Evolutionary conservation across 345 rosid species (phyloP).

Genomic region (Citrus trifoliata): DNA sequence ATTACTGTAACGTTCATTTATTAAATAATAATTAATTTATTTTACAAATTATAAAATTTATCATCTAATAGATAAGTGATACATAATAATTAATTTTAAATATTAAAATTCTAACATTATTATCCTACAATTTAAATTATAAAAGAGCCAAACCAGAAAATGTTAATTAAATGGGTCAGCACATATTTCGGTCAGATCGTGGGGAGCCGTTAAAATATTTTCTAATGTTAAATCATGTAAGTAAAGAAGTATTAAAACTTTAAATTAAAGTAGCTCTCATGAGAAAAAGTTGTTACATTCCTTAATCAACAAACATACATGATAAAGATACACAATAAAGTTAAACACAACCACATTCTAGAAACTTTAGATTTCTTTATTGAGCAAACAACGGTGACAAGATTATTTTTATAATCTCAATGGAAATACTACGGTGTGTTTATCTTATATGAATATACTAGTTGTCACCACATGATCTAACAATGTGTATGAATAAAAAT

Average conservation of each 20-base stretch:
- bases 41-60: fast-evolving
- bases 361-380: neutral
- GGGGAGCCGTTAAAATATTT: neutral
- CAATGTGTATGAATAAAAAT: no score
- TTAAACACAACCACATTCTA: neutral
- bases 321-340: neutral
- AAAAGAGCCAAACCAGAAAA: no score
- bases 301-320: neutral
- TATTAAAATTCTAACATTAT: fast-evolving
- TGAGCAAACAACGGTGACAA: no score
- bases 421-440: neutral
- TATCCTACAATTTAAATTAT: fast-evolving
- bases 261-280: neutral
- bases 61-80: no score
- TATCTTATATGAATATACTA: neutral
- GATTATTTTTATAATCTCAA: neutral
- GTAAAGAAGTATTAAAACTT: no score
- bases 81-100: fast-evolving
- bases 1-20: fast-evolving
- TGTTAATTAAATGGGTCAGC: no score
- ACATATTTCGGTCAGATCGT: no score
- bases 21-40: no score
- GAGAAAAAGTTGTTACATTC: neutral
- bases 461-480: no score
- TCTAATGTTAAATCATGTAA: neutral